Evolutionary conservation across 441 rosid genomes (phyloP), one percentile per base, ranked within the genome.

Genomic region (Croton setiger): DNA sequence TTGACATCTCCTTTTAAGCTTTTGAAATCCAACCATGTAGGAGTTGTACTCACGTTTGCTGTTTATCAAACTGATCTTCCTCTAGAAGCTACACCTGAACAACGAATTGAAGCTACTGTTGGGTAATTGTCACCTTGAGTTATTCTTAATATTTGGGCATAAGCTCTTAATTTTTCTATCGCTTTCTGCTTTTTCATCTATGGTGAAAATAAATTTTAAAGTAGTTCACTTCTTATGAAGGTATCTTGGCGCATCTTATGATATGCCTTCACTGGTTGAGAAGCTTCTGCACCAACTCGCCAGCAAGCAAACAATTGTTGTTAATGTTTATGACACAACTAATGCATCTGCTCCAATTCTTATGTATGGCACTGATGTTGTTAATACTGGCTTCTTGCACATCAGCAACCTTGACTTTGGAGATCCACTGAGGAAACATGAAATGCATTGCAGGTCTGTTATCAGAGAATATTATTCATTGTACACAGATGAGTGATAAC

Each of bases 1-100:
- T 71, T 95, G 78, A 95, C 99, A 66, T 87, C 98, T 80, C 99
- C 99, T 21, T 95, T 95, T 76, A 90, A 92, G 82, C 91, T 95
- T 71, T 80, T 92, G 72, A 95, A 95, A 78, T 92, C 96, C 52
- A 92, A 95, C 78, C 92, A 92, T 72, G 80, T 92, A 41, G 98
- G 99, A 17, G 96, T 95, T 41, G 95, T 95, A 39, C 89, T 95
- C 72, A 92, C 97, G 53, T 95, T 95, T 83, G 96, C 97, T 60
- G 93, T 92, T 48, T 95, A 95, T 81, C 79, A 84, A 73, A 72
- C 77, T 49, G 85, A 81, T 55, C 84, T 95, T 31, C 92, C 93
- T 49, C 82, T 72, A 1, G 74, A 86, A 80, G 88, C 98, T 66
- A 90, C 95, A 64, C 84, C 87, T 20, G 86, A 87, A 74, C 85